Evolutionary conservation across 179 eudicot genomes (phyloP).

Genomic region (Camellia oleifera): DNA sequence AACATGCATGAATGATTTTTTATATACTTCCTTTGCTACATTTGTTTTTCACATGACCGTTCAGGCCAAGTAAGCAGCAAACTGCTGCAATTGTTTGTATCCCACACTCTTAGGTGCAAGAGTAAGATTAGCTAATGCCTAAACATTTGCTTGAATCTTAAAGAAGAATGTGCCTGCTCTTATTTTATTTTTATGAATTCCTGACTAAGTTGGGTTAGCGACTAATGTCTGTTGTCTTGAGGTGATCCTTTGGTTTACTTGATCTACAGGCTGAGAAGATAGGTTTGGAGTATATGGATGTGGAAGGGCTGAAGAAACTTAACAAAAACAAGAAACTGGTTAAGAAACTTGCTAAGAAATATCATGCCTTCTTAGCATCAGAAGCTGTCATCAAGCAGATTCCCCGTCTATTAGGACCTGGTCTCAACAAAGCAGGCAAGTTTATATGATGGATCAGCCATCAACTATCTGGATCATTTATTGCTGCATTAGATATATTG

Average conservation of each 20-base stretch:
- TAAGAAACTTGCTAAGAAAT: slow-evolving; percentile 90
- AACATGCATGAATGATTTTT: too few species aligned
- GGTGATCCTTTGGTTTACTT: slow-evolving; percentile 21
- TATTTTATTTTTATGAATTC: too few species aligned
- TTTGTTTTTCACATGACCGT: not conserved
- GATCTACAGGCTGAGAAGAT: slow-evolving; percentile 52
- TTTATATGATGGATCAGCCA: slow-evolving; percentile 7
- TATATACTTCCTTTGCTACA: too few species aligned
- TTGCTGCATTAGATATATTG: not conserved
- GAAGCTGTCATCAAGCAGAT: slow-evolving; percentile 81
- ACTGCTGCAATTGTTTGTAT: not conserved
- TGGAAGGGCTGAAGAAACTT: slow-evolving; percentile 60
- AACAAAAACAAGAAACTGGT: slow-evolving; percentile 95
- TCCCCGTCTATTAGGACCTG: slow-evolving; percentile 75
- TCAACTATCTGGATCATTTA: not conserved
- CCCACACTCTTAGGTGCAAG: too few species aligned
- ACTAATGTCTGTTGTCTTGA: not conserved
- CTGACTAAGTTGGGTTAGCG: not conserved
- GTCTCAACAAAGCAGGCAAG: slow-evolving; percentile 76
- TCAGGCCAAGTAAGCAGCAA: not conserved
- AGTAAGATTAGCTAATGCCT: too few species aligned
- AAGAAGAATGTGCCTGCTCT: too few species aligned
- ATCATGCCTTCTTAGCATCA: slow-evolving; percentile 86
- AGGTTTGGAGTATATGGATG: slow-evolving; percentile 67
- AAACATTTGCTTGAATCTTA: too few species aligned